Percentiles rank a stretch among this genome's conserved stretches.
Evolutionary conservation across 306 rosid genomes (phyloP).

Genomic region (Delonix regia): DNA sequence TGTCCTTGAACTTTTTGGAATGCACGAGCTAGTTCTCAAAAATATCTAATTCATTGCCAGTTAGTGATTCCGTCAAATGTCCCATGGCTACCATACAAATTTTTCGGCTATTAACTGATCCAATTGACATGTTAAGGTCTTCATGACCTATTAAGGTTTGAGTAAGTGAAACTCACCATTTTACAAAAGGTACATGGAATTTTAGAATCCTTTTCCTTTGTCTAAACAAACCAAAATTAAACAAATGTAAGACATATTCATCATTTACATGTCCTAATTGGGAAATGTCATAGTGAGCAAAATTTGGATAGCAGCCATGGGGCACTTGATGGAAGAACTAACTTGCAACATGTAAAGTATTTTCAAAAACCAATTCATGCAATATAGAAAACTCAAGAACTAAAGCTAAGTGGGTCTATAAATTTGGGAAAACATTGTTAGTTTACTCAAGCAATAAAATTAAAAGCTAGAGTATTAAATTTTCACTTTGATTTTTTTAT

Average conservation of each 20-base stretch:
- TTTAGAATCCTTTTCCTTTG: neutral
- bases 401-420: neutral
- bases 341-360: neutral
- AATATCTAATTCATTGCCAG: neutral
- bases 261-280: neutral
- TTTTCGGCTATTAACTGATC: neutral
- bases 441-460: neutral
- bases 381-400: neutral
- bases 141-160: neutral
- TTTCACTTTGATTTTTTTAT: neutral
- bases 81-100: neutral
- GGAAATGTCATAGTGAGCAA: neutral
- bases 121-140: neutral
- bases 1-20: neutral
- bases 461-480: constrained; percentile 10
- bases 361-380: neutral
- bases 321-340: neutral
- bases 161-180: neutral
- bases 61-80: neutral
- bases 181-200: neutral
- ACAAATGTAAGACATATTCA: neutral
- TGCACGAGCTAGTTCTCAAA: neutral
- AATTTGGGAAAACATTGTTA: neutral
- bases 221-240: neutral
- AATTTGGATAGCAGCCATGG: neutral